Conservation (phyloP, 2,329 filamentous ascomycete species). For the Diaporthe sp. region DNA sequence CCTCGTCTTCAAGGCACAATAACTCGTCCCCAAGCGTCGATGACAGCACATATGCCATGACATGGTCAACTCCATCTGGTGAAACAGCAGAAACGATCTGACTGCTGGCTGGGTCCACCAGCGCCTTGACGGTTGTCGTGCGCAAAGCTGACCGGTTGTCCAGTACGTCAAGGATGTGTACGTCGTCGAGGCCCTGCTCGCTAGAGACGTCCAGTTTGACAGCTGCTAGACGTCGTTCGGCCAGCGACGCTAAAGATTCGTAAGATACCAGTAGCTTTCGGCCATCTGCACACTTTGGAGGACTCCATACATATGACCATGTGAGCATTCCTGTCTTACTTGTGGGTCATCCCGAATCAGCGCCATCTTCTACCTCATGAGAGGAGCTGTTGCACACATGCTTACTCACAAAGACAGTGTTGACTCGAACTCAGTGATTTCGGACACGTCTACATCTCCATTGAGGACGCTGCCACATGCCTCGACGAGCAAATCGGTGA, state of each 20-base stretch:
- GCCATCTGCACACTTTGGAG: constrained; percentile 21
- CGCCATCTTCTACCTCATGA: background rate
- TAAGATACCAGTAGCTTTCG: constrained; percentile 27
- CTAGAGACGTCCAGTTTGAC: constrained; percentile 38
- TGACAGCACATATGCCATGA: constrained; percentile 27
- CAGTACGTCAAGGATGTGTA: constrained; percentile 34
- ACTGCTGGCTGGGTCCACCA: background rate
- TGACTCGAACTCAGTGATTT: constrained; percentile 39
- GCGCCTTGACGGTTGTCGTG: constrained; percentile 25
- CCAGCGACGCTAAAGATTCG: constrained; percentile 36
- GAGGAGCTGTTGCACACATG: background rate
- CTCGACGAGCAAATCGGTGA: constrained; percentile 38
- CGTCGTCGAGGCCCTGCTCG: constrained; percentile 35
- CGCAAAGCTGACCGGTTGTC: constrained; percentile 37
- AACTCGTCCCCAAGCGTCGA: constrained; percentile 26
- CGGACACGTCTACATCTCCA: constrained; percentile 21
- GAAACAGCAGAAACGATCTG: constrained; percentile 26
- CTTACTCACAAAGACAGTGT: constrained; percentile 38
- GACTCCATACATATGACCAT: constrained; percentile 40
- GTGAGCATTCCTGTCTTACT: constrained; percentile 39
- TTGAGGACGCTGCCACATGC: constrained; percentile 34
- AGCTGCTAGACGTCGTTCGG: constrained; percentile 32
- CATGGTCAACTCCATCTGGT: constrained; percentile 32
- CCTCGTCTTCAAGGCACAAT: background rate
- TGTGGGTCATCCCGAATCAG: constrained; percentile 7